These are phyloP conservation scores for Tricholoma sp. DNA, from an alignment of 768 basidiomycete genomes.

Conservation along the genomic window DNA sequence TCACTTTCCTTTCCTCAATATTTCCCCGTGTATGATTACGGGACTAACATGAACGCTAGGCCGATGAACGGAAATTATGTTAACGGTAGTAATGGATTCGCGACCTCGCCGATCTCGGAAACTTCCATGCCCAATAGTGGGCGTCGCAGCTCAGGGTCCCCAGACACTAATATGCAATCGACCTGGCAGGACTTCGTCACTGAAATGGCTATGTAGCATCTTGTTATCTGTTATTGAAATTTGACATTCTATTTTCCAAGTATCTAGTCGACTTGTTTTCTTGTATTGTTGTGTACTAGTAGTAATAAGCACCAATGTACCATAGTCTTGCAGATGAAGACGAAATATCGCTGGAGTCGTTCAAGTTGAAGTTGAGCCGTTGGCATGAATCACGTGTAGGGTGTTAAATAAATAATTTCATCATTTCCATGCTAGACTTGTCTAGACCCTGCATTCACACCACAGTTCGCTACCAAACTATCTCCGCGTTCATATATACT, in stretches of 20 bases:
- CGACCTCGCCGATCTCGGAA: constrained; percentile 32
- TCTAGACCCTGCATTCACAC: too few species aligned
- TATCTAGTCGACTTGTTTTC: neutral
- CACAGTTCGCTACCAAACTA: neutral
- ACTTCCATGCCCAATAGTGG: constrained; percentile 31
- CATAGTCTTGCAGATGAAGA: too few species aligned
- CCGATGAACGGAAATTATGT: constrained; percentile 5
- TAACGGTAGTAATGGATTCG: constrained; percentile 18
- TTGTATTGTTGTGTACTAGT: neutral
- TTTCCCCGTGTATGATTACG: constrained; percentile 75
- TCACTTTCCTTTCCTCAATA: constrained; percentile 50
- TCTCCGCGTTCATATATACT: neutral
- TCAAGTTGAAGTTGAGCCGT: too few species aligned
- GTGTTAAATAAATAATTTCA: too few species aligned
- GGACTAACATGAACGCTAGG: constrained; percentile 26
- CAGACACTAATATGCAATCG: constrained; percentile 56
- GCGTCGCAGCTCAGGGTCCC: constrained; percentile 47
- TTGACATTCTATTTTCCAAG: too few species aligned
- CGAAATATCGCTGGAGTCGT: too few species aligned
- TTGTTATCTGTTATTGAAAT: neutral
- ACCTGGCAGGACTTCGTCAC: constrained; percentile 65
- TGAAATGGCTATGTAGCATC: constrained; percentile 29
- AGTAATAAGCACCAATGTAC: too few species aligned
- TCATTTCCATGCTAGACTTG: too few species aligned
- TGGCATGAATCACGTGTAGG: too few species aligned